Base-by-base conservation (phyloP, 495 filamentous ascomycete genomes). In the Penicillium ucsense region DNA sequence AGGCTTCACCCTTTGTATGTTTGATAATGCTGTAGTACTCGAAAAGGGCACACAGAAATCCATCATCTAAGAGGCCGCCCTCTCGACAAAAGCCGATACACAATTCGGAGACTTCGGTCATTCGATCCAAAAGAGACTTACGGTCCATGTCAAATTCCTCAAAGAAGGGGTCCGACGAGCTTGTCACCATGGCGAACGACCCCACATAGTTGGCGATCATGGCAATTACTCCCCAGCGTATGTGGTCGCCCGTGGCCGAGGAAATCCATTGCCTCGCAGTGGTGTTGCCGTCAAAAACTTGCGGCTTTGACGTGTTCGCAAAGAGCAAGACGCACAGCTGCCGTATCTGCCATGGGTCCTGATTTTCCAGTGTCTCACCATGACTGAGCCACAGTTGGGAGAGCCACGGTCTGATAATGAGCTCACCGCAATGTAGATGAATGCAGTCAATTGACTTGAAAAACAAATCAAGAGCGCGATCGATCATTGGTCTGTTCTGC, bases 211-310 rank as follows among this genome's bases (percentile, higher is more conserved):
- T 36, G 31, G 42, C 42, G 29, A 45, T 35, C 42, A 45, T 45
- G 7, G 32, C 42, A n/a, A 45, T 45, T 28, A 45, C 42, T 34
- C 42, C 42, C 42, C 42, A 45, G 42, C 42, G 42, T 35, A 45
- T 45, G 5, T 45, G 32, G 5, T 36, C 6, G 9, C 42, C 42
- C 4, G 42, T 45, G 31, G 42, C 42, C 35, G 42, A 45, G 32
- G 28, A 28, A 45, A 11, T 11, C 42, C 31, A 45, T 27, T 35
- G 42, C 29, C 8, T 45, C 36, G 42, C 42, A 31, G 42, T 45
- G 42, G 42, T 45, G 5, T 11, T 35, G 6, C 30, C 32, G 30
- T 45, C 33, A 45, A 35, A 45, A 7, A 8, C 42, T 10, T 28
- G 32, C 32, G 42, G 32, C 12, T 11, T 45, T 27, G 42, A 31